Percentiles rank a stretch among this genome's conserved stretches.
These are phyloP conservation scores for Penicillium soppii DNA, from an alignment of 495 filamentous ascomycete genomes.

Conservation along the genomic window DNA sequence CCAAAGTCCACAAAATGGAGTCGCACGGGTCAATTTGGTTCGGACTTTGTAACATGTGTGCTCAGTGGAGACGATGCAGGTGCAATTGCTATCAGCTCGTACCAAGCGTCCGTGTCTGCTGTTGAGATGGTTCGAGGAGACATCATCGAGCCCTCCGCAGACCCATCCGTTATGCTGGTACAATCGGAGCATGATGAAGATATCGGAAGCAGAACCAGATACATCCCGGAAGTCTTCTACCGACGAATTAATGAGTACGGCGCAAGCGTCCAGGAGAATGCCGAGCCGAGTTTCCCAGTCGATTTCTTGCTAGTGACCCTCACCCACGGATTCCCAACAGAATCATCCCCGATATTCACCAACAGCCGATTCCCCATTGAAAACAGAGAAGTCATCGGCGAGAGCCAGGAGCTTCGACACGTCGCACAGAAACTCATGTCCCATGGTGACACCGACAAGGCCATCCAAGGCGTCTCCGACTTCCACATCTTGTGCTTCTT, in stretches of 20 bases:
- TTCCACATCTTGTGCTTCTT: slow-evolving; percentile 93
- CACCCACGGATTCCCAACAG: slow-evolving; percentile 91
- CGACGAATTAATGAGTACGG: slow-evolving; percentile 95
- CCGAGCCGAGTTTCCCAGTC: slow-evolving; percentile 92
- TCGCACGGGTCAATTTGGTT: slow-evolving; percentile 89
- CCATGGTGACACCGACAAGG: slow-evolving; percentile 57
- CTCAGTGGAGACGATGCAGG: slow-evolving; percentile 89
- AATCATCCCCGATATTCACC: slow-evolving; percentile 71
- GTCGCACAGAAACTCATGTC: slow-evolving; percentile 63
- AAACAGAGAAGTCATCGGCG: slow-evolving; percentile 81
- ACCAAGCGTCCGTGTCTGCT: slow-evolving; percentile 90
- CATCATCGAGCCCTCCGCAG: slow-evolving; percentile 92
- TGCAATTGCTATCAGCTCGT: slow-evolving; percentile 83
- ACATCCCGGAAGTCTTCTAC: slow-evolving; percentile 98
- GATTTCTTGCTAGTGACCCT: slow-evolving; percentile 95
- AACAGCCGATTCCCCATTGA: slow-evolving; percentile 77
- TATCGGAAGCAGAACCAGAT: slow-evolving; percentile 67
- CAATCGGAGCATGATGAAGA: slow-evolving; percentile 84
- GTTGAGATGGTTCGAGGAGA: slow-evolving; percentile 97
- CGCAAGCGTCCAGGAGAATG: slow-evolving; percentile 92
- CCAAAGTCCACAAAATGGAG: slow-evolving; percentile 97
- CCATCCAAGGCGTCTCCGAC: slow-evolving; percentile 73
- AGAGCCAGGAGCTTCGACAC: slow-evolving; percentile 70
- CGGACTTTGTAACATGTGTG: slow-evolving; percentile 95
- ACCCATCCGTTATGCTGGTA: slow-evolving; percentile 91